Conservation (phyloP, 2,329 filamentous ascomycete genomes). For the Aspergillus texensis region DNA sequence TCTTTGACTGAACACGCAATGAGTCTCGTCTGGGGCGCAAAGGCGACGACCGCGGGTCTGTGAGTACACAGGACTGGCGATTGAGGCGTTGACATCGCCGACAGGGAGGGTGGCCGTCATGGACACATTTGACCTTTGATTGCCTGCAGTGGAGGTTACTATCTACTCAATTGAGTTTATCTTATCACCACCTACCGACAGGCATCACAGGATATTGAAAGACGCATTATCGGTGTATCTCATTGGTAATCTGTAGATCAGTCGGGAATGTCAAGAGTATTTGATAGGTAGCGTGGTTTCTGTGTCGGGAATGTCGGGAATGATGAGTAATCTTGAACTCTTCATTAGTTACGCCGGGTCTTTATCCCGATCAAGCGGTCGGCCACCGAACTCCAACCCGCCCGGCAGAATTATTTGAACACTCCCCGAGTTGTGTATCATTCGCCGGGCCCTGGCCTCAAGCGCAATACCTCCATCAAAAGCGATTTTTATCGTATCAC, state of each 20-base stretch:
- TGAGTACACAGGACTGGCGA: slow-evolving; percentile 28
- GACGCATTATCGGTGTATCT: slow-evolving; percentile 27
- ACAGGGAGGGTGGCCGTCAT: slow-evolving; percentile 38
- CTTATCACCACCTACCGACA: slow-evolving; percentile 30
- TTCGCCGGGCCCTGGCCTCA: neutral
- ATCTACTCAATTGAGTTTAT: neutral
- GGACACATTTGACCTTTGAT: slow-evolving; percentile 41
- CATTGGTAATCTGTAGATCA: neutral
- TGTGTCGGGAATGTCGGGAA: neutral
- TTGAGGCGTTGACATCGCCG: slow-evolving; percentile 34
- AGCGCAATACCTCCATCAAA: neutral
- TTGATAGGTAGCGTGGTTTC: too few relatives aligned
- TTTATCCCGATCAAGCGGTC: neutral
- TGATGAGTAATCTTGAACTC: neutral
- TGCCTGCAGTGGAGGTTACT: slow-evolving; percentile 22
- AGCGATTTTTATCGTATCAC: neutral
- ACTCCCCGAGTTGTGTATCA: neutral
- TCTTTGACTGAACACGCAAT: neutral
- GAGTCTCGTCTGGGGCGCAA: slow-evolving; percentile 10
- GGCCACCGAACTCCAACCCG: neutral
- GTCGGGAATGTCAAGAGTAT: neutral
- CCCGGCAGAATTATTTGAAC: neutral
- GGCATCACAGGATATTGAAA: slow-evolving; percentile 40
- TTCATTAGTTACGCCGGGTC: neutral
- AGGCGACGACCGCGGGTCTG: slow-evolving; percentile 32